A percentile compares a stretch with the other conserved stretches of the same genome.
These are phyloP conservation scores for Actinidia arguta DNA, from an alignment of 179 eudicot species.

Conservation along the genomic window DNA sequence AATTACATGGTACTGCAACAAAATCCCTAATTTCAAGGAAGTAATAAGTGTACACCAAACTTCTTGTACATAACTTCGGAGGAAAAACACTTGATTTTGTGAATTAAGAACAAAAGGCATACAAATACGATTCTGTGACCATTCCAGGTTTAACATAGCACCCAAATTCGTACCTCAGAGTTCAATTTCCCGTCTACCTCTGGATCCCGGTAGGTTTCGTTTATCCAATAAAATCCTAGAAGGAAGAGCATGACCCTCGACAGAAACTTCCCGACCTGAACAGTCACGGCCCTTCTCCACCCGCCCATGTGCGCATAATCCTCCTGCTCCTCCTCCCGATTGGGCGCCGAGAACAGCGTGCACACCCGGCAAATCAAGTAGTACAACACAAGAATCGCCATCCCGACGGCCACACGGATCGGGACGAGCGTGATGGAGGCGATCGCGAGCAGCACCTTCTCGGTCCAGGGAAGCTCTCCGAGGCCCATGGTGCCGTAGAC, in stretches of 20 bases:
- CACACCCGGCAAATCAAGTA: conserved; percentile 74
- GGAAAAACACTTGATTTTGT: neutral
- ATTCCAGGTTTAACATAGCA: neutral
- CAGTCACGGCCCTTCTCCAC: conserved; percentile 70
- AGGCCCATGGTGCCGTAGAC: conserved; percentile 87
- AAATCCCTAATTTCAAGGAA: too few species aligned
- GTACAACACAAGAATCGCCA: conserved; percentile 57
- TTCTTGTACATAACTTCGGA: neutral
- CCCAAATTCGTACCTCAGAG: conserved; percentile 35
- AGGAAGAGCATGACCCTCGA: conserved; percentile 73
- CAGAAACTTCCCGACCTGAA: conserved; percentile 56
- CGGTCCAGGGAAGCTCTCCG: conserved; percentile 61
- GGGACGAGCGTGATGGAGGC: conserved; percentile 68
- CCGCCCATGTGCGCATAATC: conserved; percentile 75
- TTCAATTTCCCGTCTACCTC: conserved; percentile 21
- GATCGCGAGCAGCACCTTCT: conserved; percentile 54
- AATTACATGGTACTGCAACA: too few species aligned
- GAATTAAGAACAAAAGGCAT: neutral
- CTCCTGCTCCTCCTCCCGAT: conserved; percentile 64
- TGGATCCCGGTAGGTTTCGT: conserved; percentile 28
- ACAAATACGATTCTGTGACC: neutral
- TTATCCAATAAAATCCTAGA: conserved; percentile 82
- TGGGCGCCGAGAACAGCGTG: conserved; percentile 59
- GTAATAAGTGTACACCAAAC: neutral
- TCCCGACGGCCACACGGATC: conserved; percentile 44